Evolutionary conservation across 1,284 basidiomycete genomes (phyloP), one percentile per base, ranked within the genome.

Genomic region (Naganishia sp.): DNA sequence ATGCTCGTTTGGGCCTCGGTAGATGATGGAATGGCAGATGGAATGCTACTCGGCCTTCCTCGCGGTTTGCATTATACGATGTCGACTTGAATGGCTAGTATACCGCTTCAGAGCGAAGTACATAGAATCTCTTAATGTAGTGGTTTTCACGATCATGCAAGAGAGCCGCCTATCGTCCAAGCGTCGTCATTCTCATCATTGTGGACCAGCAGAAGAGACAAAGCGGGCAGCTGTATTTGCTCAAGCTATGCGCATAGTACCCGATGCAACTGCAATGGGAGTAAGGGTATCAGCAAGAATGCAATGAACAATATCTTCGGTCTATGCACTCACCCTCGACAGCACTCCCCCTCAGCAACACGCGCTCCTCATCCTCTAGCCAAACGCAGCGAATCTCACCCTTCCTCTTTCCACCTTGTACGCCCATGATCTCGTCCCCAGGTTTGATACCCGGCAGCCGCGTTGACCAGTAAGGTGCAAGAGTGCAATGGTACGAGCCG

Each of bases 401-500:
- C 18, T 82, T 82, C 50, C 84, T 75, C 11, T 71, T 66, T 70
- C 86, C 86, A 33, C 85, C 85, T 70, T 86, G 84, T 66, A 77
- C 83, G 6, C 82, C 83, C 39, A 71, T 70, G 52, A 83, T 74
- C 68, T 80, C 74, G 25, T 66, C 60, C 23, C 57, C 52, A 31
- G 56, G 13, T 16, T 39, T 6, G 21, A 49, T 45, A 23, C 65
- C 73, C 0, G 73, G 74, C 0, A 80, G 74, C 65, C 82, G 82
- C 21, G 70, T 69, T 28, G 79, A 77, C 83, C 85, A 87, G 70
- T 86, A 86, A 0, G 85, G 84, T 1, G 75, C 79, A 46, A 85
- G 72, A 31, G 85, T 64, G 57, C 82, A 82, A 70, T 87, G 85
- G 0, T 85, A 84, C 18, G 83, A 83, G 6, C 85, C 86, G 68